phyloP scores from a whole-genome alignment of 2,329 filamentous ascomycete species.

The Neobulgaria alba region DNA sequence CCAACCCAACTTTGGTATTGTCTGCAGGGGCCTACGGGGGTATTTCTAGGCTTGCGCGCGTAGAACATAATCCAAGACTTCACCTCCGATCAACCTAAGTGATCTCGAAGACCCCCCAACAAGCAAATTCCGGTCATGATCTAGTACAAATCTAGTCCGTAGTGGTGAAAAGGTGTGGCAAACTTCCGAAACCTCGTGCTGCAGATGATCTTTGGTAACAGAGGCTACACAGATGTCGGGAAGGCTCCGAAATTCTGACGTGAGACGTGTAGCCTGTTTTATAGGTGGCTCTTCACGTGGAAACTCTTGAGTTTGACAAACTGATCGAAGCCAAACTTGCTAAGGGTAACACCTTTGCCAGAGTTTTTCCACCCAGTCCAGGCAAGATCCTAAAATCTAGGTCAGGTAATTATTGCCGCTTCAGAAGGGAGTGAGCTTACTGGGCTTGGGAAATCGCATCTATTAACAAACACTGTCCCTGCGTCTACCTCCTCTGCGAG shows the following conservation, averaged over 20 bases:
- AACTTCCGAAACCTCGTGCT: slow-evolving; percentile 8
- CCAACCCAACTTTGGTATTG: too few relatives aligned
- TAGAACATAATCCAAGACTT: too few relatives aligned
- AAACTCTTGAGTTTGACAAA: slow-evolving; percentile 96
- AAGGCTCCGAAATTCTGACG: background rate
- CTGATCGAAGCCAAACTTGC: slow-evolving; percentile 85
- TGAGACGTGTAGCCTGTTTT: background rate
- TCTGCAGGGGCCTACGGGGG: too few relatives aligned
- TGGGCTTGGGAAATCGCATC: slow-evolving; percentile 84
- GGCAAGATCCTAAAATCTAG: slow-evolving; percentile 62
- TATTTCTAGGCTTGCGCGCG: too few relatives aligned
- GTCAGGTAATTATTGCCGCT: slow-evolving; percentile 10
- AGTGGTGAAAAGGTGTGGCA: slow-evolving; percentile 4
- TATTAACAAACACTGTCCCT: slow-evolving; percentile 92
- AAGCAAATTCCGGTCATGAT: too few relatives aligned
- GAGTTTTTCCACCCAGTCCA: slow-evolving; percentile 98
- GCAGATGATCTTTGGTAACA: slow-evolving; percentile 1
- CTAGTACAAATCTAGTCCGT: too few relatives aligned
- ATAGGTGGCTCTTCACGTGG: slow-evolving; percentile 74
- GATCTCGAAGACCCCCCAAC: too few relatives aligned
- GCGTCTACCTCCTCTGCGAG: slow-evolving; percentile 78
- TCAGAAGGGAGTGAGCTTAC: slow-evolving; percentile 45
- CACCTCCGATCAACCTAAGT: too few relatives aligned
- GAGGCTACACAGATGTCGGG: background rate
- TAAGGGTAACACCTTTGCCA: slow-evolving; percentile 82